Evolutionary conservation across 1,284 basidiomycete species (phyloP).

Genomic region (Waitea zeae): DNA sequence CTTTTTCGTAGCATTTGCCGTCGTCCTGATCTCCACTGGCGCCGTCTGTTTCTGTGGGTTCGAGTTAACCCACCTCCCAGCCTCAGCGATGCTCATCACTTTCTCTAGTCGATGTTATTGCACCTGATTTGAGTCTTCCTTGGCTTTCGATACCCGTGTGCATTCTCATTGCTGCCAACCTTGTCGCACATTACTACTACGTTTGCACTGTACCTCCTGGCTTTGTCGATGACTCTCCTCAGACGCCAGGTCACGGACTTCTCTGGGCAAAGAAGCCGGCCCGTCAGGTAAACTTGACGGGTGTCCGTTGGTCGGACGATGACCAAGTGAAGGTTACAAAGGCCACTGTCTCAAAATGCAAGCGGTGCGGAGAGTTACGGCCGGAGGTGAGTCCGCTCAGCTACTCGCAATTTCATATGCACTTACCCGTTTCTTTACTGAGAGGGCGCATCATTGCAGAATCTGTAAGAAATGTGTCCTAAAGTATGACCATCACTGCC

Average conservation of each 20-base stretch:
- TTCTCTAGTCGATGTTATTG: constrained; percentile 54
- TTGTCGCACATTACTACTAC: constrained; percentile 73
- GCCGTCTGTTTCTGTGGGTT: constrained; percentile 62
- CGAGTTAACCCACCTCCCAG: not conserved
- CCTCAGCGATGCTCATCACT: too few relatives aligned
- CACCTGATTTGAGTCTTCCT: constrained; percentile 32
- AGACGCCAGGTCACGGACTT: constrained; percentile 19
- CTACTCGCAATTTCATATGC: not conserved
- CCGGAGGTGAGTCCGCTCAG: constrained; percentile 52
- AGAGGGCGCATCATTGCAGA: constrained; percentile 92
- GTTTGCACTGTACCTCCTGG: constrained; percentile 68
- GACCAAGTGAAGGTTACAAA: constrained; percentile 30
- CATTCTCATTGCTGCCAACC: constrained; percentile 58
- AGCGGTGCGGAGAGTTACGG: constrained; percentile 51
- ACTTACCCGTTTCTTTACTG: constrained; percentile 6
- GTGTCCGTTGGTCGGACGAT: constrained; percentile 23
- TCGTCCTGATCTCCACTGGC: constrained; percentile 52
- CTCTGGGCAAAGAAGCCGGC: constrained; percentile 34
- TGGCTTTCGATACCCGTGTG: constrained; percentile 49
- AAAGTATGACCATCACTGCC: constrained; percentile 92
- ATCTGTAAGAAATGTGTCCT: constrained; percentile 86
- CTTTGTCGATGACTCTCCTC: constrained; percentile 37
- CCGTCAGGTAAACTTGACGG: constrained; percentile 5
- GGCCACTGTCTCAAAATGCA: constrained; percentile 41
- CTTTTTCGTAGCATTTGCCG: constrained; percentile 69